A percentile compares a stretch with the other conserved stretches of the same genome.
These are phyloP conservation scores for Solanum clarkiae DNA, from an alignment of 257 asterid genomes.

Conservation along the genomic window DNA sequence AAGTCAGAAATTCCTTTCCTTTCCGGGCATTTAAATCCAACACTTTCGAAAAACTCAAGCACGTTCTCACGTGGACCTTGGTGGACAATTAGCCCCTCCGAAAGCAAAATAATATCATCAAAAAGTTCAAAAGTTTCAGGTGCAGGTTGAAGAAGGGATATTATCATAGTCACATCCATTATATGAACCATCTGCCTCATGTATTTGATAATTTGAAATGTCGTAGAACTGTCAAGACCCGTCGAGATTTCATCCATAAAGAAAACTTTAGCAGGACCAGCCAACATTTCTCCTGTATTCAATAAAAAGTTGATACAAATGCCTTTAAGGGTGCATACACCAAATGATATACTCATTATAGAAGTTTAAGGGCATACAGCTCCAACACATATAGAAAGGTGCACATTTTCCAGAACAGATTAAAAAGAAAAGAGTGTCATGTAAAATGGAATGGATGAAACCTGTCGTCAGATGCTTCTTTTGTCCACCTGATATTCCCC, in stretches of 20 bases:
- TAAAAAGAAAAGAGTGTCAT: neutral
- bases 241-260: conserved; percentile 98
- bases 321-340: neutral
- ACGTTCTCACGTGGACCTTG: conserved; percentile 86
- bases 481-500: conserved; percentile 97
- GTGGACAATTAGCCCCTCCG: conserved; percentile 68
- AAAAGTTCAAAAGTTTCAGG: conserved; percentile 89
- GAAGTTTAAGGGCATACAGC: neutral
- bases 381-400: neutral
- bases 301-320: neutral
- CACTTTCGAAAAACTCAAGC: conserved; percentile 67
- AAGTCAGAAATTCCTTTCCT: conserved; percentile 93
- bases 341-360: neutral
- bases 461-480: conserved; percentile 93
- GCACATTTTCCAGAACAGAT: neutral
- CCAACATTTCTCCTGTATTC: conserved; percentile 84
- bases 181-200: conserved; percentile 95
- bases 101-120: conserved; percentile 67
- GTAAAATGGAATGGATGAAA: neutral
- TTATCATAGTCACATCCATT: conserved; percentile 82
- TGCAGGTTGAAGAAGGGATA: conserved; percentile 94
- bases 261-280: conserved; percentile 91
- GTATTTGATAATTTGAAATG: conserved; percentile 68
- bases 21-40: conserved; percentile 89
- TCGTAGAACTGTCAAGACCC: conserved; percentile 93